These are phyloP conservation scores for Sarcomyxa edulis DNA, from an alignment of 768 basidiomycete species.

Conservation along the genomic window DNA sequence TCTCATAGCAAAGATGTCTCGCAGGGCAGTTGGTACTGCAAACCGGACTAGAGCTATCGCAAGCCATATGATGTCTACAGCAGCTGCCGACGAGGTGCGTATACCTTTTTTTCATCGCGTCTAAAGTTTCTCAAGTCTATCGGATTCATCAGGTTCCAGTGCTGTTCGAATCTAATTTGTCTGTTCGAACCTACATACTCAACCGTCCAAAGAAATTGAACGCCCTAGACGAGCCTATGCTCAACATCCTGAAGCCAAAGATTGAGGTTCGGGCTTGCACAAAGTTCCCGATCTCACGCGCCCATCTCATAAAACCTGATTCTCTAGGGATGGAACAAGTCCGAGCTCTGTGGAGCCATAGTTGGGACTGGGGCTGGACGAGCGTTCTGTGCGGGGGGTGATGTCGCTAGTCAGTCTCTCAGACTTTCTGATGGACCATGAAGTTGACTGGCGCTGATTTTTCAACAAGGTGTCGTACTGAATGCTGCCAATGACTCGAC, in stretches of 20 bases:
- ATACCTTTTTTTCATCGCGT: conserved; percentile 4
- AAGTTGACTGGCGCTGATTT: background rate
- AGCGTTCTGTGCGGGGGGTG: conserved; percentile 94
- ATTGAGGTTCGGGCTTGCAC: conserved; percentile 52
- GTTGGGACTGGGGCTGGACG: conserved; percentile 66
- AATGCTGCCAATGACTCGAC: conserved; percentile 46
- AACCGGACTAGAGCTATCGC: conserved; percentile 40
- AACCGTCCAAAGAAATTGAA: conserved; percentile 82
- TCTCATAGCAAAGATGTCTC: conserved; percentile 38
- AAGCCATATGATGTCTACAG: conserved; percentile 43
- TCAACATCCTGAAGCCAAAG: conserved; percentile 61
- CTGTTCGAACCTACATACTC: conserved; percentile 65
- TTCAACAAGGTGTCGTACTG: conserved; percentile 46
- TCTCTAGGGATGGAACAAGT: conserved; percentile 71
- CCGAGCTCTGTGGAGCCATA: conserved; percentile 67
- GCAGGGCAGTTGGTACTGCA: conserved; percentile 27
- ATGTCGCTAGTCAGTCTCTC: conserved; percentile 71
- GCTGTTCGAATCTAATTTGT: conserved; percentile 61
- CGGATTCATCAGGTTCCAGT: conserved; percentile 42
- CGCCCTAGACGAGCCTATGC: conserved; percentile 77
- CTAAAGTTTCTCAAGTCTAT: conserved; percentile 11
- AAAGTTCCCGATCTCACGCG: conserved; percentile 5
- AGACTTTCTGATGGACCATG: background rate
- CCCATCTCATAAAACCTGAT: no score
- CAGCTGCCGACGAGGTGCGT: conserved; percentile 33